A percentile compares a stretch with the other conserved stretches of the same genome.
These are phyloP conservation scores for Crithidia brevicula DNA, from an alignment of 208 protist genomes.

Conservation along the genomic window DNA sequence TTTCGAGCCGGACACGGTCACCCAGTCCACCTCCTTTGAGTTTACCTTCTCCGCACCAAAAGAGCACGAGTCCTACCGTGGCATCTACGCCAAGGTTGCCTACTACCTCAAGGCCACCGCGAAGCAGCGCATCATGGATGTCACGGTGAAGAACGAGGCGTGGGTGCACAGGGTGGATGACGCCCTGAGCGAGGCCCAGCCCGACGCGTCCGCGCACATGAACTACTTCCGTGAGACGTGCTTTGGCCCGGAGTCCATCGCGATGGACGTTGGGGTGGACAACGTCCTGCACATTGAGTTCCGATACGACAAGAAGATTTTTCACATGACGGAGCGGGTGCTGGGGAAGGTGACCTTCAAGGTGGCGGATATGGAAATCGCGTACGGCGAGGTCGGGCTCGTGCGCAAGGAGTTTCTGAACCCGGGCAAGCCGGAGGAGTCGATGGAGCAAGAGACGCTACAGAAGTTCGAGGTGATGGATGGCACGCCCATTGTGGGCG, in stretches of 20 bases:
- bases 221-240: slow-evolving; percentile 81
- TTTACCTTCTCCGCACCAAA: slow-evolving; percentile 82
- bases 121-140: slow-evolving; percentile 70
- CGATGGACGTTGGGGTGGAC: slow-evolving; percentile 90
- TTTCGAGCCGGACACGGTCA: slow-evolving; percentile 76
- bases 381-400: slow-evolving; percentile 76
- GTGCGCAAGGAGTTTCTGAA: slow-evolving; percentile 72
- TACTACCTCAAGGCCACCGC: slow-evolving; percentile 78
- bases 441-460: slow-evolving; percentile 76
- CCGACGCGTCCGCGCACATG: slow-evolving; percentile 58
- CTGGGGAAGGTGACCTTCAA: slow-evolving; percentile 86
- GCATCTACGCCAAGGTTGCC: slow-evolving; percentile 62
- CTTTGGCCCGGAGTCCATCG: slow-evolving; percentile 62
- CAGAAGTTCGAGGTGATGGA: slow-evolving; percentile 94
- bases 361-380: slow-evolving; percentile 74
- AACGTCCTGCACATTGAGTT: slow-evolving; percentile 93
- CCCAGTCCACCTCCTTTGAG: slow-evolving; percentile 43
- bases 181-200: slow-evolving; percentile 43
- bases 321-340: slow-evolving; percentile 79
- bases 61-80: slow-evolving; percentile 86
- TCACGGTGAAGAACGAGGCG: slow-evolving; percentile 58
- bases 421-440: slow-evolving; percentile 28
- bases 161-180: slow-evolving; percentile 79
- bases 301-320: slow-evolving; percentile 82
- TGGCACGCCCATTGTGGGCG: slow-evolving; percentile 86